Percentiles rank a stretch among this genome's conserved stretches.
phyloP scores from a whole-genome alignment of 495 filamentous ascomycete species.

The Haplographium delicatum region DNA sequence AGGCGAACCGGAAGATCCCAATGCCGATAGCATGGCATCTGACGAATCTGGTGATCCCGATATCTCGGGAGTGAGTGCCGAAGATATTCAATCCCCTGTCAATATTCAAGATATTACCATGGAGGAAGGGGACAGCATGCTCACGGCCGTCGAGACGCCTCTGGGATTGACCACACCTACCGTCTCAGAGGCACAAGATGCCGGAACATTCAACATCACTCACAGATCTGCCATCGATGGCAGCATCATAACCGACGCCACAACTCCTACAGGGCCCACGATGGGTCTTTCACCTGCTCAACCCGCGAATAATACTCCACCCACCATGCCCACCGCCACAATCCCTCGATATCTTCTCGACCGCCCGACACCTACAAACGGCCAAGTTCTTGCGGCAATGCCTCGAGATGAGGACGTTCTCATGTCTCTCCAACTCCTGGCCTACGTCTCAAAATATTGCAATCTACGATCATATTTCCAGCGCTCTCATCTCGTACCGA shows the following conservation, averaged over 20 bases:
- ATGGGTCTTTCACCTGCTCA: constrained; percentile 75
- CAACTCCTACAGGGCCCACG: constrained; percentile 51
- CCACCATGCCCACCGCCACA: constrained; percentile 57
- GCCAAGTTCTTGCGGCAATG: constrained; percentile 76
- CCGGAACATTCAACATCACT: constrained; percentile 92
- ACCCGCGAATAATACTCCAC: constrained; percentile 67
- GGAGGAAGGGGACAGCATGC: constrained; percentile 69
- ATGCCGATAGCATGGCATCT: constrained; percentile 69
- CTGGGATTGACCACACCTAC: constrained; percentile 72
- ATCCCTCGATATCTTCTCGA: constrained; percentile 73
- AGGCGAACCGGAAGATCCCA: constrained; percentile 82
- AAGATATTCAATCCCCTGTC: constrained; percentile 53
- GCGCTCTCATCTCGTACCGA: constrained; percentile 86
- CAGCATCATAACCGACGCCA: constrained; percentile 66
- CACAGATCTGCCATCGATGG: constrained; percentile 83
- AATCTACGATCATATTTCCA: constrained; percentile 94
- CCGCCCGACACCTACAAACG: constrained; percentile 49
- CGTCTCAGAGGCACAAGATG: constrained; percentile 59
- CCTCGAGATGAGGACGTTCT: constrained; percentile 95
- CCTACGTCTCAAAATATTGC: constrained; percentile 98
- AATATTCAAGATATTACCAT: constrained; percentile 73
- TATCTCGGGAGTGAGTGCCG: constrained; percentile 47
- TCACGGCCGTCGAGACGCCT: constrained; percentile 68
- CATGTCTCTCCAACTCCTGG: constrained; percentile 95
- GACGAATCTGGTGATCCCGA: constrained; percentile 59